Conservation (phyloP, 257 asterid species). For the Nicotiana paniculata region DNA sequence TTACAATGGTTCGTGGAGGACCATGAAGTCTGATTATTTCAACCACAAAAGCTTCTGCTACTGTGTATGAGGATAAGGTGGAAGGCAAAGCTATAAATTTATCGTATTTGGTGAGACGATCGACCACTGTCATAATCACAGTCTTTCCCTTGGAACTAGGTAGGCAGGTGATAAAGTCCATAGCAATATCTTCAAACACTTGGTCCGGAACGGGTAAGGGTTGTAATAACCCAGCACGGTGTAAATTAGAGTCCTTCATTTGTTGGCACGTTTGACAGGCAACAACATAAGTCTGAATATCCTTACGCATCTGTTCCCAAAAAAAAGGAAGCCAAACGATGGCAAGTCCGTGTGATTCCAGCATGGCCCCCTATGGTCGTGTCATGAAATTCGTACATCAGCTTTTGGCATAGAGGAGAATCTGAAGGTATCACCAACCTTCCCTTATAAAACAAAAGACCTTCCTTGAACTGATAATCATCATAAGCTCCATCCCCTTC, state of each 20-base stretch:
- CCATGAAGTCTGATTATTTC: no score
- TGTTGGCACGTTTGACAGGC: not conserved
- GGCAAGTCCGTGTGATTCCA: not conserved
- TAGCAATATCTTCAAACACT: not conserved
- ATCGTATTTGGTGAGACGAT: no score
- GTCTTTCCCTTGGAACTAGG: not conserved
- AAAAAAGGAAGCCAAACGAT: not conserved
- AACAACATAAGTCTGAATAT: not conserved
- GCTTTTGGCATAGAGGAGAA: not conserved
- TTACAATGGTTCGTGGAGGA: no score
- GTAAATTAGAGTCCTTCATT: not conserved
- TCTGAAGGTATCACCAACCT: not conserved
- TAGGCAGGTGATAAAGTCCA: not conserved
- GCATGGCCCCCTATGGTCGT: not conserved
- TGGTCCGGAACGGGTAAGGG: not conserved
- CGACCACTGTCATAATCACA: no score
- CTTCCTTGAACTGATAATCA: no score
- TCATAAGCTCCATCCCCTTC: no score
- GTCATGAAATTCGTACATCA: not conserved
- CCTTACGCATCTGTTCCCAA: not conserved
- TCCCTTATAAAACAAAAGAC: not conserved
- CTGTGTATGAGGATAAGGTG: no score
- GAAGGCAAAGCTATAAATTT: no score
- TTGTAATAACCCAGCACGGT: not conserved
- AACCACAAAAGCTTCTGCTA: no score